Evolutionary conservation across 805 yeast genomes (phyloP).

Genomic region (Saccharomycopsis sp.): DNA sequence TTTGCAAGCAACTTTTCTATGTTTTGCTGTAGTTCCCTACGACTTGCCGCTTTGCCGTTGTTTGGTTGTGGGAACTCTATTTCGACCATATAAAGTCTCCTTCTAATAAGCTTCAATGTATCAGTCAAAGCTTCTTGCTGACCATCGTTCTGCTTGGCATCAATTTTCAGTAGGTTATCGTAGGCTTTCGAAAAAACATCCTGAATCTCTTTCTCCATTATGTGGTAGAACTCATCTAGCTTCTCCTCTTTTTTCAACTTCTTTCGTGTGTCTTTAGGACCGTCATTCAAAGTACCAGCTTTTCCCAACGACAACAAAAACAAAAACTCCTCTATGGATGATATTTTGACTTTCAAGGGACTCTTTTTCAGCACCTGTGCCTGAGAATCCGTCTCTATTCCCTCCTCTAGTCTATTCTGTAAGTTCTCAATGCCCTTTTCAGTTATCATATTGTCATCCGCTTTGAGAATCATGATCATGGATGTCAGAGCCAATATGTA

Average conservation of each 20-base stretch:
- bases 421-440: neutral
- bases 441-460: neutral
- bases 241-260: neutral
- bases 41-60: conserved; percentile 2
- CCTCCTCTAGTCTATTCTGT: neutral
- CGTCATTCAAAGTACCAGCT: neutral
- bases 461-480: neutral
- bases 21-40: neutral
- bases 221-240: neutral
- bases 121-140: neutral
- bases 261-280: neutral
- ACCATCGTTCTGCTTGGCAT: too few relatives aligned
- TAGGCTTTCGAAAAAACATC: neutral
- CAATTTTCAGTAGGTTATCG: neutral
- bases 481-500: neutral
- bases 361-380: neutral
- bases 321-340: neutral
- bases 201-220: neutral
- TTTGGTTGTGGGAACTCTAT: neutral
- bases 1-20: neutral
- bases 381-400: neutral
- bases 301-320: neutral
- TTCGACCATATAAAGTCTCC: neutral
- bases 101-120: neutral
- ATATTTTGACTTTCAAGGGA: neutral